Evolutionary conservation across 148 eudicot genomes (phyloP).

Genomic region (Rhododendron henanense): DNA sequence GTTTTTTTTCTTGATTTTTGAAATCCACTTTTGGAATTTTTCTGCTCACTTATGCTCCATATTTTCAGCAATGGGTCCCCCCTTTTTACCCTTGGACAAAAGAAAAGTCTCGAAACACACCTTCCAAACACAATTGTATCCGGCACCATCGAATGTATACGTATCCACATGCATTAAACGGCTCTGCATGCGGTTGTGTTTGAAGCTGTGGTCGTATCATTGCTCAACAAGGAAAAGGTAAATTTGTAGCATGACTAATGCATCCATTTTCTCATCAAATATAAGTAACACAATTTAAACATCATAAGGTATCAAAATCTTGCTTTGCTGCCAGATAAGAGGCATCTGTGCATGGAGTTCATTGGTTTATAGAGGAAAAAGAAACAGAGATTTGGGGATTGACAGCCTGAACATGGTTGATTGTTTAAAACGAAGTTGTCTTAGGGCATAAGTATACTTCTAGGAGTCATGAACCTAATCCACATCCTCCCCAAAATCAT

Average conservation of each 20-base stretch:
- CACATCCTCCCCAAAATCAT: slow-evolving; percentile 24
- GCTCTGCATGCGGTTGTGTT: too few relatives aligned
- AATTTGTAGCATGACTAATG: too few relatives aligned
- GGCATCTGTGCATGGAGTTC: not conserved
- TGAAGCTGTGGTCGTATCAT: not conserved
- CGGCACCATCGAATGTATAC: too few relatives aligned
- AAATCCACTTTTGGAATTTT: slow-evolving; percentile 7
- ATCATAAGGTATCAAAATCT: not conserved
- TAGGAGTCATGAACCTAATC: slow-evolving; percentile 35
- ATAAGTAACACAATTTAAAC: not conserved
- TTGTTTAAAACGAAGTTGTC: not conserved
- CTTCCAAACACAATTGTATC: not conserved
- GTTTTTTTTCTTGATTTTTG: not conserved
- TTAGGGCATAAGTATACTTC: slow-evolving; percentile 5
- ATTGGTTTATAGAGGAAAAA: not conserved
- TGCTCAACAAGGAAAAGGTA: not conserved
- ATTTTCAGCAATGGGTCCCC: slow-evolving; percentile 16
- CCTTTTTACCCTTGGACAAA: not conserved
- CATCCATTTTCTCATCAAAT: not conserved
- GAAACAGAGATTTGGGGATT: not conserved
- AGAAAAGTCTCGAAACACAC: too few relatives aligned
- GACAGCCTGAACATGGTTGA: not conserved
- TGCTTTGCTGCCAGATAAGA: not conserved
- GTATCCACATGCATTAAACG: too few relatives aligned
- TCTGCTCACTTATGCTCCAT: slow-evolving; percentile 13